These are phyloP conservation scores for Cucurbita pepo DNA, from an alignment of 306 rosid species.

Conservation along the genomic window DNA sequence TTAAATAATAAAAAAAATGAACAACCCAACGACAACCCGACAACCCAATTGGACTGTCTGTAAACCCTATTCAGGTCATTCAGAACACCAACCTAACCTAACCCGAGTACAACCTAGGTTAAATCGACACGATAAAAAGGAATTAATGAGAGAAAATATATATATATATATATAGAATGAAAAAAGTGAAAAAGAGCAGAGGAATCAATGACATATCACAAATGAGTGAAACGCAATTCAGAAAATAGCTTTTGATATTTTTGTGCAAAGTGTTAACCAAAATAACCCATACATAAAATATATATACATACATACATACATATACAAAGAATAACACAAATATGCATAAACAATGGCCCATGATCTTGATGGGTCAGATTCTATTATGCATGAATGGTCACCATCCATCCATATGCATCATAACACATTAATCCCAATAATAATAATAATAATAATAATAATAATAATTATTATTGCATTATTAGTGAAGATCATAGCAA, in stretches of 20 bases:
- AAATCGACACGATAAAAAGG: no score
- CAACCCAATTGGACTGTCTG: no score
- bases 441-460: not conserved
- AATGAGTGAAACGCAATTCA: not conserved
- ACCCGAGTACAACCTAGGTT: no score
- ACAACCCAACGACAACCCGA: no score
- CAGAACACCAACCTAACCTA: no score
- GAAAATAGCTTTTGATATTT: not conserved
- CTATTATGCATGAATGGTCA: slow-evolving; percentile 1
- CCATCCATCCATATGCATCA: not conserved
- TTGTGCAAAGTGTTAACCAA: not conserved
- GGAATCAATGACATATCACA: not conserved
- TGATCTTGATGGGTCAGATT: not conserved
- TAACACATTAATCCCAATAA: not conserved
- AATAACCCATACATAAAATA: not conserved
- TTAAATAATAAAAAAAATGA: no score
- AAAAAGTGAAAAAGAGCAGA: not conserved
- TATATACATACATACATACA: not conserved
- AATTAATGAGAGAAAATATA: not conserved
- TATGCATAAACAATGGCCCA: not conserved
- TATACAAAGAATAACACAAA: not conserved
- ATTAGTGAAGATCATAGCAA: not conserved
- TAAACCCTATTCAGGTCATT: no score
- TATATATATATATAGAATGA: no score
- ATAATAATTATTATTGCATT: not conserved